Percentiles rank a stretch among this genome's conserved stretches.
Evolutionary conservation across 2,329 filamentous ascomycete species (phyloP).

Genomic region (Calonectria henricotiae): DNA sequence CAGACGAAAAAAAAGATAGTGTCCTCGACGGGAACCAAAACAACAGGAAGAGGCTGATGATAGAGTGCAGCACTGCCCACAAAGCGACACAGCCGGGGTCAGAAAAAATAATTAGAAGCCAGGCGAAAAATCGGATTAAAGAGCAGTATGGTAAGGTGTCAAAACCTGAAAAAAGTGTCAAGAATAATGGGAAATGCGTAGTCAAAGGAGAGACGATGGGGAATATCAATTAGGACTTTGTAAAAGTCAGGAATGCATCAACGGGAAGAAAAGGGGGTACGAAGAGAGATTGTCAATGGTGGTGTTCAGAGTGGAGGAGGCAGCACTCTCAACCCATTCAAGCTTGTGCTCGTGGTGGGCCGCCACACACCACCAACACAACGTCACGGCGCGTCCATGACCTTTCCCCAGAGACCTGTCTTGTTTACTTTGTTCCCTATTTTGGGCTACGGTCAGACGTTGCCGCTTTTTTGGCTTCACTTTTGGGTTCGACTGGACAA

Average conservation of each 20-base stretch:
- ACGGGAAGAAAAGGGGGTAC: slow-evolving; percentile 29
- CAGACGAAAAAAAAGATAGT: not conserved
- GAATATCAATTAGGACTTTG: slow-evolving; percentile 27
- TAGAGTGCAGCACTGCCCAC: slow-evolving; percentile 29
- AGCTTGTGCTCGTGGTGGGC: slow-evolving; percentile 30
- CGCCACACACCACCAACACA: slow-evolving; percentile 25
- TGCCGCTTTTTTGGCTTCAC: not conserved
- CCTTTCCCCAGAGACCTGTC: slow-evolving; percentile 6
- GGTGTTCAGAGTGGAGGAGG: slow-evolving; percentile 27
- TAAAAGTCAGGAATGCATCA: slow-evolving; percentile 26
- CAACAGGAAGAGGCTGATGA: slow-evolving; percentile 26
- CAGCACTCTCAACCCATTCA: not conserved
- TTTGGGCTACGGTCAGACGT: slow-evolving; percentile 21
- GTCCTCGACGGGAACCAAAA: slow-evolving; percentile 20
- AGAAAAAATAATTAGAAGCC: not conserved
- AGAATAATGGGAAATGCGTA: slow-evolving; percentile 13
- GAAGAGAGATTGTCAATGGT: slow-evolving; percentile 30
- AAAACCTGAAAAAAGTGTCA: not conserved
- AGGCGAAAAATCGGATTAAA: slow-evolving; percentile 26
- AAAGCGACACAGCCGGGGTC: slow-evolving; percentile 34
- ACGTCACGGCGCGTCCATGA: slow-evolving; percentile 11
- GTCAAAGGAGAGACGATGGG: not conserved
- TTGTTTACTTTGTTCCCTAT: slow-evolving; percentile 7
- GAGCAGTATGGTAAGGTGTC: not conserved
- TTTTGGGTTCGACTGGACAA: slow-evolving; percentile 10